Evolutionary conservation across 805 yeast species (phyloP).

Genomic region (Lachancea fermentati): DNA sequence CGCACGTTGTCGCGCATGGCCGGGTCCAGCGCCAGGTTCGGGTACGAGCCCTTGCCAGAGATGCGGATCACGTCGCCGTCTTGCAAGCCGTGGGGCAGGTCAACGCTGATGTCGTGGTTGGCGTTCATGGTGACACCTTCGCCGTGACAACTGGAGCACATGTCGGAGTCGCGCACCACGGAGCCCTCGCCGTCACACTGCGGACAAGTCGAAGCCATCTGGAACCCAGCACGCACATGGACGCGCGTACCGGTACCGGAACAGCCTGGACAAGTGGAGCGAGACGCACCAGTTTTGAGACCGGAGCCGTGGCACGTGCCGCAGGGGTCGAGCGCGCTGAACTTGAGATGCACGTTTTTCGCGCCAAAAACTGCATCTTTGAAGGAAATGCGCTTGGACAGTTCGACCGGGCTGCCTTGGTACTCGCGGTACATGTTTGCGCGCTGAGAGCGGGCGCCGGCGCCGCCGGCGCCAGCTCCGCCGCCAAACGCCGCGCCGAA

Average conservation of each 20-base stretch:
- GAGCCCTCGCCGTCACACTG: slow-evolving; percentile 90
- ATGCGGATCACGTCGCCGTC: slow-evolving; percentile 84
- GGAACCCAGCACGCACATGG: slow-evolving; percentile 88
- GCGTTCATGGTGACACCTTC: slow-evolving; percentile 67
- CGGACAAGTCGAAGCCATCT: slow-evolving; percentile 89
- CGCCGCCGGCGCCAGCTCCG: slow-evolving; percentile 34
- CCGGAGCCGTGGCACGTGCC: slow-evolving; percentile 81
- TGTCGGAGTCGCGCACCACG: slow-evolving; percentile 55
- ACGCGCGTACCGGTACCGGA: slow-evolving; percentile 91
- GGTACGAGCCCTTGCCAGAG: slow-evolving; percentile 87
- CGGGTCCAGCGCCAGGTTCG: slow-evolving; percentile 67
- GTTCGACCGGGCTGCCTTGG: slow-evolving; percentile 85
- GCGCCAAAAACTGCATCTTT: slow-evolving; percentile 86
- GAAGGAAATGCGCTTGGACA: slow-evolving; percentile 65
- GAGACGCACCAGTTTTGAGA: slow-evolving; percentile 61
- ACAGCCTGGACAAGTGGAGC: slow-evolving; percentile 77
- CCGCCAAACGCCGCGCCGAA: slow-evolving; percentile 51
- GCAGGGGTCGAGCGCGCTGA: slow-evolving; percentile 73
- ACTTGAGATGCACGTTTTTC: slow-evolving; percentile 55
- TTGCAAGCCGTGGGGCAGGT: slow-evolving; percentile 80
- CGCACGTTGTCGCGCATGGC: slow-evolving; percentile 41
- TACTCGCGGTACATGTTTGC: slow-evolving; percentile 54
- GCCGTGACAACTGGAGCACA: slow-evolving; percentile 80
- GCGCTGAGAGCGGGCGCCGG: slow-evolving; percentile 21
- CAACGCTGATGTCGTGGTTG: slow-evolving; percentile 67